Conservation (phyloP, 2,329 filamentous ascomycete genomes). For the Alternaria alternata region DNA sequence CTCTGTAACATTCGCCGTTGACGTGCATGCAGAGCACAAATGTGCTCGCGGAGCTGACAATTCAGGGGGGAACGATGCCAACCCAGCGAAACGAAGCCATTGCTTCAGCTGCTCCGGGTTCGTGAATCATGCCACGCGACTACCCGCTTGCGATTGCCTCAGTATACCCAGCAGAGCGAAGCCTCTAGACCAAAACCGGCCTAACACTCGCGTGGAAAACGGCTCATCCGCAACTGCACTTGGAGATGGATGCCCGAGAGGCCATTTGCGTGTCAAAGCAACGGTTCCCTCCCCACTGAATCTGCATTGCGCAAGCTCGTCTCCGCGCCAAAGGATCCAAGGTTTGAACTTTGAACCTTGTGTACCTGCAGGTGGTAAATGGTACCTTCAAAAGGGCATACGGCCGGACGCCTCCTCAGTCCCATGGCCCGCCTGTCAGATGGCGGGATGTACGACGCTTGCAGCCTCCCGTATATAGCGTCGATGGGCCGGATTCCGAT, state of each 20-base stretch:
- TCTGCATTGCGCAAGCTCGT: slow-evolving; percentile 21
- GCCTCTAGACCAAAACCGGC: not conserved
- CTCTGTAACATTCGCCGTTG: not conserved
- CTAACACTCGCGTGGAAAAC: slow-evolving; percentile 10
- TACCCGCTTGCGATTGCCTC: not conserved
- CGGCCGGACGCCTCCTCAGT: slow-evolving; percentile 2
- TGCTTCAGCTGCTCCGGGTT: slow-evolving; percentile 13
- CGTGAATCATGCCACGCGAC: slow-evolving; percentile 18
- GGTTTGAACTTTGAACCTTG: slow-evolving; percentile 12
- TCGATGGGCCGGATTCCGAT: slow-evolving; percentile 3
- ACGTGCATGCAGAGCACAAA: slow-evolving; percentile 2
- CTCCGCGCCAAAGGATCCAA: slow-evolving; percentile 17
- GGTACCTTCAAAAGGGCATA: not conserved
- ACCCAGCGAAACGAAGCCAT: slow-evolving; percentile 9
- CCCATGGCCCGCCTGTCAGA: not conserved
- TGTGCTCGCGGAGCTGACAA: not conserved
- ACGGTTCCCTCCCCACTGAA: slow-evolving; percentile 4
- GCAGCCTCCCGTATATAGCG: slow-evolving; percentile 15
- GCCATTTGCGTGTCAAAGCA: slow-evolving; percentile 5
- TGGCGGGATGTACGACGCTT: not conserved
- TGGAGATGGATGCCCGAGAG: not conserved
- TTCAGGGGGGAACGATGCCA: slow-evolving; percentile 6
- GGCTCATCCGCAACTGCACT: slow-evolving; percentile 2
- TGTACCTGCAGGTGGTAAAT: slow-evolving; percentile 2
- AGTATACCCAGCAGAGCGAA: slow-evolving; percentile 4